Evolutionary conservation across 768 basidiomycete species (phyloP), one percentile per base, ranked within the genome.

Genomic region (Wakefieldia striispora): DNA sequence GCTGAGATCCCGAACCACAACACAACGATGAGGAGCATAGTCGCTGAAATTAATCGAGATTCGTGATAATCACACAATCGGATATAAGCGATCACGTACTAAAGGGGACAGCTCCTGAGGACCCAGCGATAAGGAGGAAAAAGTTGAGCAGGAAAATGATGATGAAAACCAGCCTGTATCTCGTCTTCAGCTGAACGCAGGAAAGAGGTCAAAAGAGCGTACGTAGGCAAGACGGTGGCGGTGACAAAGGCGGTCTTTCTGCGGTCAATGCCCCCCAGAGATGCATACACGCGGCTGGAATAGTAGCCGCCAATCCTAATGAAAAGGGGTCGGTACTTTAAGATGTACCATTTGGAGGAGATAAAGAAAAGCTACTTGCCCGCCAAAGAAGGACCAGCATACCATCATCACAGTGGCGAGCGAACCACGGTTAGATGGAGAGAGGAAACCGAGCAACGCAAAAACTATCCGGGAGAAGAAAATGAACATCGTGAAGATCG

Each of bases 21-120:
- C 13, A 91, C 58, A 27, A 91, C 79, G 50, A 95, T 88, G 33
- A 91, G 73, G 36, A 93, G 72, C 80, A 95, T 87, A 0, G 92
- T 95, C 40, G 85, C 87, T 89, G 38, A n/a, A n/a, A n/a, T n/a
- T n/a, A 23, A 48, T 38, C 43, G 10, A 13, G 21, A 43, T 23
- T 27, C 21, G 39, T n/a, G 14, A 59, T 17, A 16, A 37, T 27
- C 17, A 48, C 20, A 40, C 27, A 19, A 10, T 16, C 9, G 33
- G 3, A 6, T n/a, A 33, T 27, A 14, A n/a, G 11, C 26, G 37
- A 14, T 36, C 6, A 65, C 73, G 47, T 57, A 83, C 95, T 91
- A 66, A 97, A 95, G 4, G 95, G 95, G 37, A 99, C 92, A 11
- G 95, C 95, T 9, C 95, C 95, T 6, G 95, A 95, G 2, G 94